Conservation (phyloP, 2,329 filamentous ascomycete genomes). For the Phoma sp. region DNA sequence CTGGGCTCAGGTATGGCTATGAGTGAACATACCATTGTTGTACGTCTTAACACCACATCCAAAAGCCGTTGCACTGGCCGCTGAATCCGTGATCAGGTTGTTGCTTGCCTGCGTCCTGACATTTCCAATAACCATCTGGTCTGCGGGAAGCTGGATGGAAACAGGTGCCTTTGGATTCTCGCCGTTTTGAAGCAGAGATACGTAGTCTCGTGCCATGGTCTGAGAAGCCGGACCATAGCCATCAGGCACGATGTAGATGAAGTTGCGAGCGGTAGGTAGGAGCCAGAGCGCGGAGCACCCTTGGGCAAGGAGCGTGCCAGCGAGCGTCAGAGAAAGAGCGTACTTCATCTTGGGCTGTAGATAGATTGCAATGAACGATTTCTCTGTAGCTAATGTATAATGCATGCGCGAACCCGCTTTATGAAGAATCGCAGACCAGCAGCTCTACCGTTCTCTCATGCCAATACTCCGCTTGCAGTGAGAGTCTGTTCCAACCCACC, state of each 20-base stretch:
- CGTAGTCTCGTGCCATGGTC: constrained; percentile 31
- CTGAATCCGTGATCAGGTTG: constrained; percentile 52
- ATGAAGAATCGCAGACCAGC: background rate
- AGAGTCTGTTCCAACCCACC: background rate
- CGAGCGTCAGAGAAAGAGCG: constrained; percentile 12
- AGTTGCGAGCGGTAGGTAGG: constrained; percentile 25
- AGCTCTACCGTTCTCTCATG: background rate
- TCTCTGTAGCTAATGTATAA: background rate
- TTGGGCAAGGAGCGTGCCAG: constrained; percentile 15
- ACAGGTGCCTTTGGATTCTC: constrained; percentile 26
- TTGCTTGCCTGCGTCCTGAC: constrained; percentile 33
- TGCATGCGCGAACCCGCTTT: background rate
- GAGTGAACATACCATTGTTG: constrained; percentile 35
- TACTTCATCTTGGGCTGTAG: constrained; percentile 14
- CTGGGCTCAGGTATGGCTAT: no score
- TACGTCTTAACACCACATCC: constrained; percentile 50
- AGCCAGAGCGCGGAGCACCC: constrained; percentile 20
- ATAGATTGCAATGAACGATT: background rate
- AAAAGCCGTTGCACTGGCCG: constrained; percentile 51
- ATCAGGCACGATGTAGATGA: constrained; percentile 36
- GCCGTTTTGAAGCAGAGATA: constrained; percentile 27
- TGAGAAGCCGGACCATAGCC: constrained; percentile 33
- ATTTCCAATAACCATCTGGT: constrained; percentile 31
- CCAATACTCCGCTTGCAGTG: constrained; percentile 2
- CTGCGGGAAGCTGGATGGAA: constrained; percentile 25